Evolutionary conservation across 2,329 filamentous ascomycete genomes (phyloP).

Genomic region (Talaromyces sp.): DNA sequence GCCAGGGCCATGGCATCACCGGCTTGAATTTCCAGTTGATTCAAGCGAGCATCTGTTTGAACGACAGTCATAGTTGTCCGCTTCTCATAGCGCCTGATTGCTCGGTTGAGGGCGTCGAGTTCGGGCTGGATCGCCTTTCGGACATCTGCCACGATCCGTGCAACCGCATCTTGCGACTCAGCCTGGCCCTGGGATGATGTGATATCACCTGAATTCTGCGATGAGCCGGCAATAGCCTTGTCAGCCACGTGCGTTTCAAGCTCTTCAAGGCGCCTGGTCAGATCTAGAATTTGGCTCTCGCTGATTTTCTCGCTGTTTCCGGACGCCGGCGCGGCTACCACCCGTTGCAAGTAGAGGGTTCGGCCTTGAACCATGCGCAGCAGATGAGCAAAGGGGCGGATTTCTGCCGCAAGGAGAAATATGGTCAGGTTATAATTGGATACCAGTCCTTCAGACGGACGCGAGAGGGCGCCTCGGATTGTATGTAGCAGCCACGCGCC

Average conservation of each 20-base stretch:
- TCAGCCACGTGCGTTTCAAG: slow-evolving; percentile 57
- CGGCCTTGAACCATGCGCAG: slow-evolving; percentile 73
- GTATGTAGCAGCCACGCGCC: slow-evolving; percentile 80
- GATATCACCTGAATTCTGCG: slow-evolving; percentile 11
- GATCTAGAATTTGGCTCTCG: slow-evolving; percentile 42
- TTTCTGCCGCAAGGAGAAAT: slow-evolving; percentile 79
- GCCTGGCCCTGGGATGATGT: background rate
- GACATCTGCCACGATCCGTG: slow-evolving; percentile 48
- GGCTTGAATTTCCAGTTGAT: slow-evolving; percentile 63
- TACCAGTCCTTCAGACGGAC: slow-evolving; percentile 78
- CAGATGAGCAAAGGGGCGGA: slow-evolving; percentile 75
- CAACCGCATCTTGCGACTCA: slow-evolving; percentile 18
- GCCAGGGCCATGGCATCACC: slow-evolving; percentile 77
- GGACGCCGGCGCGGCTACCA: slow-evolving; percentile 43
- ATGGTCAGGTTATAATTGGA: slow-evolving; percentile 91
- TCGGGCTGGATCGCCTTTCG: slow-evolving; percentile 68
- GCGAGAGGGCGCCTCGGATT: slow-evolving; percentile 72
- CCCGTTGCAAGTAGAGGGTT: slow-evolving; percentile 73
- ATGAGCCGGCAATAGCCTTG: slow-evolving; percentile 21
- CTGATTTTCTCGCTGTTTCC: slow-evolving; percentile 20
- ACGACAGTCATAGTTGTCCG: slow-evolving; percentile 68
- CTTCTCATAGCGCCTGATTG: slow-evolving; percentile 87
- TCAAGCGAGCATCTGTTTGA: slow-evolving; percentile 70
- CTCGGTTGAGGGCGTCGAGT: slow-evolving; percentile 79
- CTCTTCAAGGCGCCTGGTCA: slow-evolving; percentile 62